Conservation (phyloP, 768 basidiomycete genomes). For the Melanogaster broomeanus region DNA sequence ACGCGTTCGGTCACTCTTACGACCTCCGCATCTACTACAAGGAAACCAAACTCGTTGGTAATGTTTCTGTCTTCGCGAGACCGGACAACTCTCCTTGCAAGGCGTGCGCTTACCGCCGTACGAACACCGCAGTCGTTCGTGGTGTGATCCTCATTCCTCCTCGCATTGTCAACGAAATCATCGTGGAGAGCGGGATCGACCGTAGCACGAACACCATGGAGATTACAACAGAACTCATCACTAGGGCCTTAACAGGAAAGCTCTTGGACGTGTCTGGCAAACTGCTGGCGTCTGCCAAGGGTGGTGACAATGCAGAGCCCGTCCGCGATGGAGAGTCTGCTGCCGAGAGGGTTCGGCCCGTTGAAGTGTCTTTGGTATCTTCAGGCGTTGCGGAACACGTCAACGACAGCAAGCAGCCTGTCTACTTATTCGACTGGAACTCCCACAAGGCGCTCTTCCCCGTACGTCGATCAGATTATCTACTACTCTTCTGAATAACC, state of each 20-base stretch:
- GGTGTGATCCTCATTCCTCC: conserved; percentile 26
- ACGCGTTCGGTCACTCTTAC: conserved; percentile 25
- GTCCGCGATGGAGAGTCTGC: conserved; percentile 3
- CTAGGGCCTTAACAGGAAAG: conserved; percentile 11
- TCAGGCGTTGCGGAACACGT: conserved; percentile 20
- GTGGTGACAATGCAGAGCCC: background rate
- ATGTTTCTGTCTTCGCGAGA: conserved; percentile 25
- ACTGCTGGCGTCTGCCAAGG: conserved; percentile 16
- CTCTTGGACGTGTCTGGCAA: conserved; percentile 16
- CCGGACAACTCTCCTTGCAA: conserved; percentile 22
- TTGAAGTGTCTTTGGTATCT: conserved; percentile 20
- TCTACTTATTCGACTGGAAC: conserved; percentile 23
- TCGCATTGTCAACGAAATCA: conserved; percentile 20
- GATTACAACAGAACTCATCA: conserved; percentile 11
- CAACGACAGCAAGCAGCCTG: conserved; percentile 13
- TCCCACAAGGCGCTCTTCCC: conserved; percentile 18
- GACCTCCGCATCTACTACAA: conserved; percentile 21
- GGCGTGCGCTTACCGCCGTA: conserved; percentile 25
- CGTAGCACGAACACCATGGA: conserved; percentile 11
- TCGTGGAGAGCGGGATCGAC: conserved; percentile 8
- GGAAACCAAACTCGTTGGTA: conserved; percentile 17
- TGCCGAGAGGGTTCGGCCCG: conserved; percentile 13
- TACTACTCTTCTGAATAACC: background rate
- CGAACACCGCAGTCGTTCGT: conserved; percentile 12
- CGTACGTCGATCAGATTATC: conserved; percentile 9